phyloP scores from a whole-genome alignment of 345 rosid species.

The Populus ilicifolia region DNA sequence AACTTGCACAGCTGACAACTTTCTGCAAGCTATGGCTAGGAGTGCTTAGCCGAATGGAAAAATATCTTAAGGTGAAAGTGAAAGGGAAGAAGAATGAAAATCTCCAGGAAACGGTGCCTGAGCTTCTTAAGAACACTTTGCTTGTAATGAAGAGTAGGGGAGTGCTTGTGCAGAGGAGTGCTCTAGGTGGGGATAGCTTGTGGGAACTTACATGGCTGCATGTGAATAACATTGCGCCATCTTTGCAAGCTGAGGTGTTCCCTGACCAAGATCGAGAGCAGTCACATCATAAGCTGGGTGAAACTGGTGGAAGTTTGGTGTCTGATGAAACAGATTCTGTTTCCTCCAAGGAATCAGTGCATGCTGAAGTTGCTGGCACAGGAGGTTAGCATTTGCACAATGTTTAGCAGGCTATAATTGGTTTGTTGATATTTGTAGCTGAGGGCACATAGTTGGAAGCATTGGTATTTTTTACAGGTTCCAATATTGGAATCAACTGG shows the following conservation, averaged over 20 bases:
- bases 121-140: conserved; percentile 81
- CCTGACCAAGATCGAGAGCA: conserved; percentile 60
- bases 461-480: conserved; percentile 2
- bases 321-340: conserved; percentile 36
- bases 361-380: conserved; percentile 34
- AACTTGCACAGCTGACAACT: conserved; percentile 67
- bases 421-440: conserved; percentile 20
- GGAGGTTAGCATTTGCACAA: conserved; percentile 20
- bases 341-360: conserved; percentile 40
- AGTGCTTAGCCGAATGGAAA: conserved; percentile 87
- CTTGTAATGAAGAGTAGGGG: conserved; percentile 79
- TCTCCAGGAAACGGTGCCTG: conserved; percentile 83
- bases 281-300: conserved; percentile 22
- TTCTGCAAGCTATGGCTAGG: conserved; percentile 96
- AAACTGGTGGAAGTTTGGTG: conserved; percentile 21
- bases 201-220: conserved; percentile 99
- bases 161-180: conserved; percentile 77
- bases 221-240: conserved; percentile 76
- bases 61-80: conserved; percentile 83
- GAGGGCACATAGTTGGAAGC: neutral
- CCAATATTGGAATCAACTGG: neutral
- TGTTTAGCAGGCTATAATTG: neutral
- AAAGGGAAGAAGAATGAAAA: conserved; percentile 86
- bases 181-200: conserved; percentile 88
- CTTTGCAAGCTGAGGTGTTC: conserved; percentile 79